Evolutionary conservation across 805 yeast genomes (phyloP), one percentile per base, ranked within the genome.

Genomic region (Yarrowia divulgata): DNA sequence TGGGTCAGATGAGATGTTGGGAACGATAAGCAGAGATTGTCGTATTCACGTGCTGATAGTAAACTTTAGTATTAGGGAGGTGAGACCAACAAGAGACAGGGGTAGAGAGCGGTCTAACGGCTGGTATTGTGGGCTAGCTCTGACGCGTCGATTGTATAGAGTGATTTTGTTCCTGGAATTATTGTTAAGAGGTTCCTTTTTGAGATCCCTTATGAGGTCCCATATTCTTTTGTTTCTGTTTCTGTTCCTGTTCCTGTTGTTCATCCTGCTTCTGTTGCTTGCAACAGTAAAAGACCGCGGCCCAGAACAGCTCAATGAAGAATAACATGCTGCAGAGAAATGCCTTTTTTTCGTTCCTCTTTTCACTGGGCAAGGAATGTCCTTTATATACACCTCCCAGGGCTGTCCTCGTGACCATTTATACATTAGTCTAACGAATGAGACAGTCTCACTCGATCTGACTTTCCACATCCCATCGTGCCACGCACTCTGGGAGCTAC

Each of bases 31-130:
- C 64, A 39, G 60, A 37, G 32, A 35, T 37, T 54, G 45, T 39
- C 45, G 60, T 23, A 54, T 54, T 54, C 60, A 54, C 60, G 60
- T 54, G 60, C 60, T 54, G 60, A 54, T 54, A 54, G 60, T 60
- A 45, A 60, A 57, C 62, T 34, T 60, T 58, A 16, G 35, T 34
- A n/a, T 18, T 23, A 23, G 29, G 29, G 29, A 23, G 29, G 23
- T 42, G 49, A n/a, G 71, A 72, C 49, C 69, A 71, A 32, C 62
- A 43, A n/a, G 68, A 71, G 14, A 69, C 71, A 23, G 57, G 67
- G 62, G 69, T 69, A 63, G 37, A 34, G 29, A 35, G 18, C 16
- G 50, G 8, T n/a, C 50, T 46, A 46, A 46, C 13, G 19, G 29
- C 29, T 23, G 29, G 29, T 23, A 23, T 23, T 23, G 29, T 23